phyloP scores from a whole-genome alignment of 1,139 yeast species.

The Blastobotrys proliferans region DNA sequence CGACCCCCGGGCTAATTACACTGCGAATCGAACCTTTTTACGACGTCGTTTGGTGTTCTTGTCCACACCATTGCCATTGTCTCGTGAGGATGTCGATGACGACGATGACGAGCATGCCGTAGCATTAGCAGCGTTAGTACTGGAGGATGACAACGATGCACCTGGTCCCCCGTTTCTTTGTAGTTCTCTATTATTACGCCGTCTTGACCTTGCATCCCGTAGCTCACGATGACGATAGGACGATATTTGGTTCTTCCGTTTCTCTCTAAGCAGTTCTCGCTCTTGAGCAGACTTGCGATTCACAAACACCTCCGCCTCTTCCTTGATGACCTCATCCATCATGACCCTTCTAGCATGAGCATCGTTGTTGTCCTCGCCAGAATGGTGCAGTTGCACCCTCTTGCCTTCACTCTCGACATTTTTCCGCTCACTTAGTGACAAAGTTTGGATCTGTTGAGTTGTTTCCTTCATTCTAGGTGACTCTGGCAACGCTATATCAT shows the following conservation, averaged over 20 bases:
- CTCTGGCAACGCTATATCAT: conserved; percentile 1
- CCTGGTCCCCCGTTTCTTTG: not conserved
- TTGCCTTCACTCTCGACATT: too few relatives aligned
- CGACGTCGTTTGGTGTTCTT: conserved; percentile 6
- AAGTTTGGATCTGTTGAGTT: not conserved
- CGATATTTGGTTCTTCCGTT: conserved; percentile 11
- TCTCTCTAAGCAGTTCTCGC: conserved; percentile 5
- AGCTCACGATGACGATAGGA: conserved; percentile 17
- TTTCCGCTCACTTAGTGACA: not conserved
- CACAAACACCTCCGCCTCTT: conserved; percentile 16
- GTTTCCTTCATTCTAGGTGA: conserved; percentile 3
- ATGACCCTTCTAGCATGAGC: too few relatives aligned
- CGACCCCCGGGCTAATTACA: not conserved
- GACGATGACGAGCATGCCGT: not conserved
- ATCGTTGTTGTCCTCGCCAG: too few relatives aligned
- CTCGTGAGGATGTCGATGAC: not conserved
- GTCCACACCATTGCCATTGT: conserved; percentile 8
- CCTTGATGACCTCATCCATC: conserved; percentile 6
- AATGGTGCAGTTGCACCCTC: too few relatives aligned
- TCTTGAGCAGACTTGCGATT: conserved; percentile 7
- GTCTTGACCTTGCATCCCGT: conserved; percentile 15
- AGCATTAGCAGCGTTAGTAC: not conserved
- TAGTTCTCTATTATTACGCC: conserved; percentile 12
- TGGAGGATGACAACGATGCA: not conserved
- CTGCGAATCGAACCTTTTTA: conserved; percentile 11